Base-by-base conservation (phyloP, 2,329 filamentous ascomycete species). In the Curvularia hawaiiensis region DNA sequence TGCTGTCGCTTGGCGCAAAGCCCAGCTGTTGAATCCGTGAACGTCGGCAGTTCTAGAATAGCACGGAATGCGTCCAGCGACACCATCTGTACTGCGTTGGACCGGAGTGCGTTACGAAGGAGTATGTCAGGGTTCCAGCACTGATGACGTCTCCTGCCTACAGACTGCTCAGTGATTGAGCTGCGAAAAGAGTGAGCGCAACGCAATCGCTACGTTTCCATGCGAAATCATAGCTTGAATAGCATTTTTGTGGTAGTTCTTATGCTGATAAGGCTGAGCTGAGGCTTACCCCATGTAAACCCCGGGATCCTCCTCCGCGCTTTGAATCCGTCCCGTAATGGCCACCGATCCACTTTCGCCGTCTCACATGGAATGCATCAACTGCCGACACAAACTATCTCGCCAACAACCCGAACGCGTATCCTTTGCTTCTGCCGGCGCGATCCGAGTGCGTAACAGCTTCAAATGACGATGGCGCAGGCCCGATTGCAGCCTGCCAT, bases 1-100 rank as follows among this genome's bases (percentile, higher is more conserved):
- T 49, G 50, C 39, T 52, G 54, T 58, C 20, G 22, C 59, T 50
- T 56, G 38, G 43, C 52, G 44, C 58, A 48, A 50, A 56, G 49
- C 43, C 45, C 61, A 60, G 56, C 38, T 58, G 39, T 60, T 24
- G 31, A 54, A 30, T 16, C 50, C 20, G 43, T 39, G 24, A 52
- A 39, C 24, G 47, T 48, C 63, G 64, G 64, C 62, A 66, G 64
- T 66, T 66, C 58, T 26, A 53, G 54, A 63, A 54, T 50, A 52
- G 45, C 41, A 51, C 41, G 35, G 35, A 55, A 47, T 28, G 55
- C 51, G 35, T 44, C 4, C 39, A 35, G 41, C 44, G 39, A n/a
- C 22, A n/a, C 41, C 14, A 26, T 24, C 40, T 18, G 43, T 40
- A 35, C 22, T 45, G 33, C 35, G 28, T 11, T 10, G 40, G 12